Conservation (phyloP, 1,284 basidiomycete species). For the Papiliotrema terrestris region DNA sequence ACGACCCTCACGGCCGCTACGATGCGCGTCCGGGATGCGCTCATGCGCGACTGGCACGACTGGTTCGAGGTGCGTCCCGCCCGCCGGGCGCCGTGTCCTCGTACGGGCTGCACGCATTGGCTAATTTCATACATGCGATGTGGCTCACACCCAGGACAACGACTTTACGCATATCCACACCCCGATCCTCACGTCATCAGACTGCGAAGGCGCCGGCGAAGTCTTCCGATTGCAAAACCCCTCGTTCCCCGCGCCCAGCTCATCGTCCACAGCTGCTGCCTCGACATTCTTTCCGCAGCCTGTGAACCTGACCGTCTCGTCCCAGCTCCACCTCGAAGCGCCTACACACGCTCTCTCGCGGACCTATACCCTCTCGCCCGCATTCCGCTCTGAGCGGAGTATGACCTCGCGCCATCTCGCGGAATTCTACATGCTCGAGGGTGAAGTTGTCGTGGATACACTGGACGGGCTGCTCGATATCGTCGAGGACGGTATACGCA, state of each 20-base stretch:
- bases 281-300: constrained; percentile 47
- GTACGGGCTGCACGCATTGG: no score
- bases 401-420: constrained; percentile 87
- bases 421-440: constrained; percentile 99
- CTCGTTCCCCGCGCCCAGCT: background rate
- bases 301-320: constrained; percentile 89
- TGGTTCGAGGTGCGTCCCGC: constrained; percentile 64
- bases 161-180: constrained; percentile 78
- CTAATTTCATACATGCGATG: no score
- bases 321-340: constrained; percentile 93
- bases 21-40: constrained; percentile 65
- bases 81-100: no score
- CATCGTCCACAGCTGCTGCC: constrained; percentile 3
- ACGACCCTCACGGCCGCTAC: constrained; percentile 67
- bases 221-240: constrained; percentile 64
- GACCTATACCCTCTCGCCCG: constrained; percentile 86
- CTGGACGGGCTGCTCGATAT: constrained; percentile 62
- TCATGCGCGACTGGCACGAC: constrained; percentile 56
- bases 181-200: constrained; percentile 83
- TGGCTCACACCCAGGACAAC: constrained; percentile 55
- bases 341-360: constrained; percentile 71
- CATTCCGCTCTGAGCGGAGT: constrained; percentile 87
- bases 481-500: constrained; percentile 59
- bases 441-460: constrained; percentile 65
- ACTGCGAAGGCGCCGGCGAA: constrained; percentile 98